Evolutionary conservation across 495 filamentous ascomycete genomes (phyloP).

Genomic region (Hypoxylon subgilvum): DNA sequence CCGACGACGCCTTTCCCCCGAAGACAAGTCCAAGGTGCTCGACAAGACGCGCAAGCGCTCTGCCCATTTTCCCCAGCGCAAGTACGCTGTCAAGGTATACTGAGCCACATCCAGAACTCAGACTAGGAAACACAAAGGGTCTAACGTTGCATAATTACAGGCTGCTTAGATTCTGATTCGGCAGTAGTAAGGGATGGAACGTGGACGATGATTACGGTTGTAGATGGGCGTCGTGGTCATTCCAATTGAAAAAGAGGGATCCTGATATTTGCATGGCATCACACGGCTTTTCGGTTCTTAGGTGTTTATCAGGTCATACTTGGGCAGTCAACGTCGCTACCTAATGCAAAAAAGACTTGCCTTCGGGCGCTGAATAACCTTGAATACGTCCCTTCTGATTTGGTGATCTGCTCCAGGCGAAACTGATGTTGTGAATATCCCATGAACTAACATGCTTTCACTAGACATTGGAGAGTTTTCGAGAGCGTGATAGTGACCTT

Average conservation of each 20-base stretch:
- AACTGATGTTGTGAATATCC: too few relatives aligned
- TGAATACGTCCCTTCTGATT: neutral
- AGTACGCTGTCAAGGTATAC: constrained; percentile 95
- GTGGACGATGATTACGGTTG: constrained; percentile 29
- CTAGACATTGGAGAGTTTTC: too few relatives aligned
- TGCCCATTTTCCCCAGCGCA: constrained; percentile 96
- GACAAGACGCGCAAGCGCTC: constrained; percentile 93
- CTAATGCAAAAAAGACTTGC: constrained; percentile 44
- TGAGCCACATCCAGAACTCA: neutral
- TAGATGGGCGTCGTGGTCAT: constrained; percentile 42
- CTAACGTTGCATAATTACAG: constrained; percentile 7
- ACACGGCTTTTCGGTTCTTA: constrained; percentile 49
- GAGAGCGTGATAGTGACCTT: too few relatives aligned
- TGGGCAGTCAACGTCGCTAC: constrained; percentile 46
- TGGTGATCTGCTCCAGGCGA: neutral
- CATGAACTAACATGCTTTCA: too few relatives aligned
- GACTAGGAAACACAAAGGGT: neutral
- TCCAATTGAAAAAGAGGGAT: constrained; percentile 44
- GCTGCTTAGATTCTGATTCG: constrained; percentile 37
- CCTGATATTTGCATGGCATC: constrained; percentile 48
- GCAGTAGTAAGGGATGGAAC: constrained; percentile 27
- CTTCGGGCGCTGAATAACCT: constrained; percentile 38
- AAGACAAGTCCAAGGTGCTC: constrained; percentile 79
- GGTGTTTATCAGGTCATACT: constrained; percentile 46
- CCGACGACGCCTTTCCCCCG: constrained; percentile 85